phyloP scores from a whole-genome alignment of 495 filamentous ascomycete genomes.

The Hyaloscypha finlandica region DNA sequence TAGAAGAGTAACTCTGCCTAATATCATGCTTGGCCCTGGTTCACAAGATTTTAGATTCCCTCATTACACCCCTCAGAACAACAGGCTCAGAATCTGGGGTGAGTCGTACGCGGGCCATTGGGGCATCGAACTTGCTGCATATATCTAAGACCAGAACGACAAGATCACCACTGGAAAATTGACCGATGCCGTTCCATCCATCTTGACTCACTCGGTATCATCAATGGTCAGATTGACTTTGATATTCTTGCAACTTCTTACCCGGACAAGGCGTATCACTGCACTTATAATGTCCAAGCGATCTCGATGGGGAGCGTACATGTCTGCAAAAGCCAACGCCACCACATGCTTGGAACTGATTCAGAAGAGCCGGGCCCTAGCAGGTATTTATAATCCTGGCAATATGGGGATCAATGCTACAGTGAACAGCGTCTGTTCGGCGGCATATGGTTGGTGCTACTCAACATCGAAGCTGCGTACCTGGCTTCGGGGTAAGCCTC shows the following conservation, averaged over 20 bases:
- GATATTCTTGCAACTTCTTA: conserved; percentile 49
- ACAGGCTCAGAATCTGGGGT: conserved; percentile 48
- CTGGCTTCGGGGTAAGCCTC: too few species aligned
- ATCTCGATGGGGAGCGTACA: conserved; percentile 8
- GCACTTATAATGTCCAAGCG: conserved; percentile 31
- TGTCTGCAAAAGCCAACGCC: conserved; percentile 18
- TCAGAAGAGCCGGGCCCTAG: not conserved
- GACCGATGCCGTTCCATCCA: conserved; percentile 44
- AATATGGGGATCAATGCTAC: conserved; percentile 1
- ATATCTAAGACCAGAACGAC: conserved; percentile 51
- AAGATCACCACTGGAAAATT: conserved; percentile 40
- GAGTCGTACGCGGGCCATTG: conserved; percentile 48
- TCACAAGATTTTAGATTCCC: conserved; percentile 37
- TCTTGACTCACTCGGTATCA: conserved; percentile 54
- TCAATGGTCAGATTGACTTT: conserved; percentile 57
- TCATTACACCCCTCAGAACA: conserved; percentile 47
- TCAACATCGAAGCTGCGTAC: too few species aligned
- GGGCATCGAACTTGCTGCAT: conserved; percentile 49
- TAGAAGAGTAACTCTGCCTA: too few species aligned
- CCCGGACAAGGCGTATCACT: conserved; percentile 51
- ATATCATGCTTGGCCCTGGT: too few species aligned
- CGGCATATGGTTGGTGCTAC: conserved; percentile 6
- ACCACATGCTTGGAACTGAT: conserved; percentile 4
- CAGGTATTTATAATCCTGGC: conserved; percentile 14
- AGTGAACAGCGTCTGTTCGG: conserved; percentile 7